Base-by-base conservation (phyloP, 1,139 yeast species). In the Hyphopichia buzzinii region DNA sequence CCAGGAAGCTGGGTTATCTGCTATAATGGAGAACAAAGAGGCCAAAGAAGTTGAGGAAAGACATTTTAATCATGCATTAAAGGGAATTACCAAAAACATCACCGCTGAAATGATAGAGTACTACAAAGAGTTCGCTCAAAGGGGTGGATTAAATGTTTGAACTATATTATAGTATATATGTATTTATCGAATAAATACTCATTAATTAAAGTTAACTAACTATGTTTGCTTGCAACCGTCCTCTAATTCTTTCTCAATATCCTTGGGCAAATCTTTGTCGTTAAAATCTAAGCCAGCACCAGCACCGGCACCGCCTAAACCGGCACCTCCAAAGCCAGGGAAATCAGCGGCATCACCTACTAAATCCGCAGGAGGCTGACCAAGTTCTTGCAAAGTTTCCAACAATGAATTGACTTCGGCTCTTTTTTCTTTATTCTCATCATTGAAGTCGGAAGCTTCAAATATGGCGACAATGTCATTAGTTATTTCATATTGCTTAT, bases 1-100 rank as follows among this genome's bases (percentile, higher is more conserved):
- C 50, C 97, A 90, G 55, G 97, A 92, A 57, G 96, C 97, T 0
- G 98, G 98, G 2, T 65, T 92, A 24, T 77, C 86, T 8, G 97
- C 97, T 0, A 83, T 92, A 41, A 87, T 86, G 81, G 96, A 87
- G 48, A 65, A 84, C 46, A 60, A 74, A 11, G 64, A 74, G 3
- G 77, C 87, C 5, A 55, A 57, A 1, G 49, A 51, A 8, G 95
- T 92, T 1, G 58, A 61, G 19, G 66, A 65, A 43, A 65, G 65
- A 23, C 97, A 92, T 57, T 92, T 92, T 51, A 79, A 75, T 23
- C 71, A 67, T 40, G 97, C 96, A 0, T 54, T 90, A 39, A 50
- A 52, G 31, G 83, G 81, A 1, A 73, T 89, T 17, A 76, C 90
- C 11, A 75, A 73, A 52, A 92, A 92, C 24, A 92, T 92, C 32